Percentiles rank a stretch among this genome's conserved stretches.
phyloP scores from a whole-genome alignment of 2,329 filamentous ascomycete genomes.

The Colletotrichum sp. region DNA sequence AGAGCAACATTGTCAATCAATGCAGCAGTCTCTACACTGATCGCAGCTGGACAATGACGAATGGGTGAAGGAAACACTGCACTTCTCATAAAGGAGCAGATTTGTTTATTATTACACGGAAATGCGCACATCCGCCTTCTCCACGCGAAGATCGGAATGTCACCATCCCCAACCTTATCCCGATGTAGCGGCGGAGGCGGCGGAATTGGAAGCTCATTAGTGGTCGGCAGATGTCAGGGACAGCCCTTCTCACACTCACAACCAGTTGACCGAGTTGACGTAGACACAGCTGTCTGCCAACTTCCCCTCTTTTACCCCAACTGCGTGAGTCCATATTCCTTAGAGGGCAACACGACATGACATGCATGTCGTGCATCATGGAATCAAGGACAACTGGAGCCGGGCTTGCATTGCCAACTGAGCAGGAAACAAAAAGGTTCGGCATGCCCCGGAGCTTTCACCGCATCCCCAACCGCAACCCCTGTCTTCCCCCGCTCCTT shows the following conservation, averaged over 20 bases:
- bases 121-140: neutral
- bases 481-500: neutral
- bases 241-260: neutral
- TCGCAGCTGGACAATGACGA: neutral
- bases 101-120: neutral
- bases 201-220: slow-evolving; percentile 14
- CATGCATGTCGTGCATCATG: neutral
- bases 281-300: neutral
- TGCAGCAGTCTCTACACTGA: neutral
- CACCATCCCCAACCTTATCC: neutral
- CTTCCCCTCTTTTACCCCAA: neutral
- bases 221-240: slow-evolving; percentile 11
- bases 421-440: neutral
- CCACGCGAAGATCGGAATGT: neutral
- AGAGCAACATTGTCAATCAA: slow-evolving; percentile 11
- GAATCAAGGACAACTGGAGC: neutral
- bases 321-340: neutral
- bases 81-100: neutral
- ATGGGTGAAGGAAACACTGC: neutral
- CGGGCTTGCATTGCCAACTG: neutral
- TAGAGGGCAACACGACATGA: neutral
- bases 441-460: neutral
- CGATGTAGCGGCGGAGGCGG: slow-evolving; percentile 11
- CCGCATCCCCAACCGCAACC: neutral
- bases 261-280: neutral